A percentile compares a stretch with the other conserved stretches of the same genome.
Conservation (phyloP, 2,329 filamentous ascomycete species). For the Alternaria angustiovoidea region DNA sequence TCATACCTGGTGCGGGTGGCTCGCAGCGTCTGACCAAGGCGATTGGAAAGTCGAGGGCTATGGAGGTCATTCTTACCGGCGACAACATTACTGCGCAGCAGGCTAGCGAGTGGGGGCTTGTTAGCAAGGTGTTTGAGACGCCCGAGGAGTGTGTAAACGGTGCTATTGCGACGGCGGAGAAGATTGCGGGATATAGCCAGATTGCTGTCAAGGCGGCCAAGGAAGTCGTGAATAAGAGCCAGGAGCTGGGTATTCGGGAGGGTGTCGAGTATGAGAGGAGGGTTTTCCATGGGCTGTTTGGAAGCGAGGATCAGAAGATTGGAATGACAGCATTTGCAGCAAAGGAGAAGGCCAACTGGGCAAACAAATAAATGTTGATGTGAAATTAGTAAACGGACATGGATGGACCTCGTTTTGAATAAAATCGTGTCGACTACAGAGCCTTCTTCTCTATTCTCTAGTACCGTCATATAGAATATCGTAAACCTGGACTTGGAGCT, state of each 20-base stretch:
- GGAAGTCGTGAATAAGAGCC: conserved; percentile 99
- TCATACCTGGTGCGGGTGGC: conserved; percentile 90
- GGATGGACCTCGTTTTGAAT: not conserved
- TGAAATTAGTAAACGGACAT: not conserved
- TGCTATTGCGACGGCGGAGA: conserved; percentile 83
- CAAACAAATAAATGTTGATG: conserved; percentile 67
- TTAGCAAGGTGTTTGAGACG: conserved; percentile 79
- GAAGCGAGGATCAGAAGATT: conserved; percentile 95
- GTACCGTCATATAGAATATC: accelerated
- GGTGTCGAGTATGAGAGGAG: conserved; percentile 95
- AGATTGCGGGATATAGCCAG: conserved; percentile 83
- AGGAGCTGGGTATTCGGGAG: conserved; percentile 85
- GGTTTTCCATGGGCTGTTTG: conserved; percentile 92
- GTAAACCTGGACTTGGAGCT: too few relatives aligned
- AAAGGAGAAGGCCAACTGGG: conserved; percentile 94
- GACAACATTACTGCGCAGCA: conserved; percentile 81
- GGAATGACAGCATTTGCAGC: conserved; percentile 93
- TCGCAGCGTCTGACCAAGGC: conserved; percentile 85
- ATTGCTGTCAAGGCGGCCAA: conserved; percentile 91
- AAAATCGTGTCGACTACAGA: too few relatives aligned
- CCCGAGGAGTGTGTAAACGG: conserved; percentile 84
- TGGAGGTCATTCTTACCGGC: conserved; percentile 58
- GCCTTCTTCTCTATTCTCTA: too few relatives aligned
- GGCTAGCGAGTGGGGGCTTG: conserved; percentile 89
- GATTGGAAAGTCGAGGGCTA: conserved; percentile 56